Evolutionary conservation across 1,284 basidiomycete genomes (phyloP).

Genomic region (Volvariella surrecta): DNA sequence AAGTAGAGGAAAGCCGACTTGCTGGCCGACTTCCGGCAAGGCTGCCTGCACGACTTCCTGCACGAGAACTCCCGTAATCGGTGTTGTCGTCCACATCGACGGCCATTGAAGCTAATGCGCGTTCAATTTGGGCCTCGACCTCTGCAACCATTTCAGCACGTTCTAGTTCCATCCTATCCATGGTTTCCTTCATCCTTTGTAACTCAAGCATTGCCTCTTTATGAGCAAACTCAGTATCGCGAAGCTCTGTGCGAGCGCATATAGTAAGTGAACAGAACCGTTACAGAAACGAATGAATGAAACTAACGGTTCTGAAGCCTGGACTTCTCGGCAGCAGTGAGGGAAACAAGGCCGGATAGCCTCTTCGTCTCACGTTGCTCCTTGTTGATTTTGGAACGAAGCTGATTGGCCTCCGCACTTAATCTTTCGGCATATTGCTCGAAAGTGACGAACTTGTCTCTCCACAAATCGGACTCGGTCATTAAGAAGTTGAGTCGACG

Average conservation of each 20-base stretch:
- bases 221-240: constrained; percentile 68
- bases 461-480: constrained; percentile 85
- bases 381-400: constrained; percentile 78
- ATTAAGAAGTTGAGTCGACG: constrained; percentile 84
- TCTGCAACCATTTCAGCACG: constrained; percentile 81
- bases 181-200: constrained; percentile 62
- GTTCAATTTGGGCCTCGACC: constrained; percentile 81
- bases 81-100: constrained; percentile 71
- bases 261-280: constrained; percentile 6
- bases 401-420: constrained; percentile 74
- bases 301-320: constrained; percentile 65
- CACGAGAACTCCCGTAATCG: constrained; percentile 42
- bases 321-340: constrained; percentile 69
- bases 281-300: constrained; percentile 6
- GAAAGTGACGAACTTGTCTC: constrained; percentile 87
- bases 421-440: constrained; percentile 90
- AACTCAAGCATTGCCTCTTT: constrained; percentile 61
- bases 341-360: constrained; percentile 65
- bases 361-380: constrained; percentile 82
- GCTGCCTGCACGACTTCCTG: no score
- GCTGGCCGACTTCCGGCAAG: no score
- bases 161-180: constrained; percentile 80
- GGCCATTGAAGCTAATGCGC: constrained; percentile 75
- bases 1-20: constrained; percentile 36
- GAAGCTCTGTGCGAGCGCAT: constrained; percentile 13